Percentiles rank a stretch among this genome's conserved stretches.
phyloP scores from a whole-genome alignment of 2,329 filamentous ascomycete genomes.

The Aspergillus clavatus region DNA sequence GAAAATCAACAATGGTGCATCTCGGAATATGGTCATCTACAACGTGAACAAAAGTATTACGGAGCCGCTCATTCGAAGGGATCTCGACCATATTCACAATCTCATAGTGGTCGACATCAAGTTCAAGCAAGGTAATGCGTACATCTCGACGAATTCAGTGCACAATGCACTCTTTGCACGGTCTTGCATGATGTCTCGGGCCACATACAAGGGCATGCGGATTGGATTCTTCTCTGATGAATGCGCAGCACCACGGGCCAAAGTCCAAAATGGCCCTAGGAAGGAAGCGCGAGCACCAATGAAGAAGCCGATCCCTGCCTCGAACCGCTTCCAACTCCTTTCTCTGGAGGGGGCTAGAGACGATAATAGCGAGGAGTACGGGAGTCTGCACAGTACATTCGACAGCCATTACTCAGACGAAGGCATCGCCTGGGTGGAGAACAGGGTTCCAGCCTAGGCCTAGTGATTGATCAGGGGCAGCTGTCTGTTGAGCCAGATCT shows the following conservation, averaged over 20 bases:
- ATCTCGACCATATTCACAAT: constrained; percentile 79
- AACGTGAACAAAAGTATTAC: constrained; percentile 56
- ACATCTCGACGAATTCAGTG: constrained; percentile 72
- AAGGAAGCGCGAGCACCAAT: constrained; percentile 22
- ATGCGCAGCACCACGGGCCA: constrained; percentile 58
- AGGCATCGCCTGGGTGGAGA: constrained; percentile 12
- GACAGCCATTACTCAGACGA: constrained; percentile 11
- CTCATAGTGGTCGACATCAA: constrained; percentile 63
- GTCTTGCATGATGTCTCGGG: constrained; percentile 67
- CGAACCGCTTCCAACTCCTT: constrained; percentile 61
- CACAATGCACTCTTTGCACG: constrained; percentile 69
- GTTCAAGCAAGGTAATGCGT: constrained; percentile 56
- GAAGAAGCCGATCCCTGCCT: constrained; percentile 31
- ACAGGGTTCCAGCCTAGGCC: constrained; percentile 11
- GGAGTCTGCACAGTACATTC: constrained; percentile 13
- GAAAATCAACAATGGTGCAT: constrained; percentile 63
- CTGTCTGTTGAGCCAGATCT: too few relatives aligned
- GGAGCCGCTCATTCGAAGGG: constrained; percentile 60
- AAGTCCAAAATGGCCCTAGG: constrained; percentile 27
- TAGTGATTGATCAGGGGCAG: not conserved
- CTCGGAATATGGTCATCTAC: constrained; percentile 68
- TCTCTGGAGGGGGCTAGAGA: constrained; percentile 46
- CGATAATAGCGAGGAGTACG: constrained; percentile 26
- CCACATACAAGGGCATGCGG: constrained; percentile 63
- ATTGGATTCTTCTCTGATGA: constrained; percentile 71